Evolutionary conservation across 305 asterid species (phyloP), one percentile per base, ranked within the genome.

Genomic region (Solanum chacoense): DNA sequence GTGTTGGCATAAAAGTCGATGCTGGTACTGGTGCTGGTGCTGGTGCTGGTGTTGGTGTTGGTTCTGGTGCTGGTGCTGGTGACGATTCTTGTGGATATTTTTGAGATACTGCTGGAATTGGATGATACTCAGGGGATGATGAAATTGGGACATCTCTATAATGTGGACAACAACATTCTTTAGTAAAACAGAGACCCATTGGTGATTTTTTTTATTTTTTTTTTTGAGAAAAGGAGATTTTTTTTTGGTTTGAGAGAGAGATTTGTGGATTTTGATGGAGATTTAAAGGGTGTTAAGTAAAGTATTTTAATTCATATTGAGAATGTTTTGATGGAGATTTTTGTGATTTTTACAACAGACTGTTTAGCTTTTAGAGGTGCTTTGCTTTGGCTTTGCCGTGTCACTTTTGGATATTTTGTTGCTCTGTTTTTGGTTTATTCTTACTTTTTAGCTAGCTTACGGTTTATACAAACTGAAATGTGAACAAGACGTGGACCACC

Each of bases 321-420:
- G 74, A 71, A 77, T 35, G 86, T 28, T 14, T 88, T 8, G 50
- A 36, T 42, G 78, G 73, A 28, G 34, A 29, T 42, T 79, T 77
- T 13, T 28, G 2, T 26, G 77, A 55, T 55, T 26, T 34, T 88
- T 9, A 34, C 29, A 78, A 24, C 32, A 59, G 40, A 32, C 28
- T 67, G 26, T 26, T 88, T 35, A 50, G 24, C 72, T 74, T 88
- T 76, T 40, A 31, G 35, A 74, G 88, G 80, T 88, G 85, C 90
- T 88, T 88, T 88, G 74, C 90, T 88, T 88, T 69, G 83, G 74
- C 74, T 88, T 40, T 42, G 85, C 31, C 55, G 88, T 72, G 40
- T 29, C 36, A 35, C 40, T 83, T 55, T 83, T 50, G 86, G 73
- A 83, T 50, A 45, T 83, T 50, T 83, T 83, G 86, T 83, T 83